Base-by-base conservation (phyloP, 768 basidiomycete species). In the Tricholoma hemisulphureum region DNA sequence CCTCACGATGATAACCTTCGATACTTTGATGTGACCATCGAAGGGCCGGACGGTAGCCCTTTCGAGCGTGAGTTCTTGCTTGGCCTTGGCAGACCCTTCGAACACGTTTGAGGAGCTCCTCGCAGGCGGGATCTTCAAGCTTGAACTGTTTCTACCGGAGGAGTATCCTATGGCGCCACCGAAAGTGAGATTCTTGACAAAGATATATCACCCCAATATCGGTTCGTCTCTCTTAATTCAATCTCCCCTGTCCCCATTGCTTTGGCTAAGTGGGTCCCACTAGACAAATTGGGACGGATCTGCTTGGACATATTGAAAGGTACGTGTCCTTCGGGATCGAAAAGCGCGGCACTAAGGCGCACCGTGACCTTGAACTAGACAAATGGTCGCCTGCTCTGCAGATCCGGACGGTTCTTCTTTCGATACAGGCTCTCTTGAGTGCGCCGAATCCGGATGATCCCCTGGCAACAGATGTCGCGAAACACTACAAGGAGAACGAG, bases 101-200 rank as follows among this genome's bases (percentile, higher is more conserved):
- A 51, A n/a, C 26, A 59, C 53, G n/a, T 31, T 29, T 43, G 31
- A 37, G 14, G 23, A 16, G 3, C 31, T 28, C 26, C 46, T 50
- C 54, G 10, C 58, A 97, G 95, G 88, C 65, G 97, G 96, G 20
- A 79, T 91, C 18, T 98, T 98, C 78, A 90, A 88, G 66, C 82
- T 98, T n/a, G 97, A 99, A 74, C 80, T 99, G 43, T 99, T 98
- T 78, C 80, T 99, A 24, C 97, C 97, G 4, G 97, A 98, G 74
- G 97, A 98, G 73, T 99, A 99, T 75, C 97, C 97, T 1, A 99
- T 99, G 97, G 91, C 90, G 51, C 96, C 97, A 0, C 97, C 97
- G 21, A 99, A 99, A 76, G 97, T 99, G 57, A 83, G 96, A 63
- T 98, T 96, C 78, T 78, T 97, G 65, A 97, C 95, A 56, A 95